A percentile compares a stretch with the other conserved stretches of the same genome.
These are phyloP conservation scores for Malus asiatica DNA, from an alignment of 306 rosid genomes.

Conservation along the genomic window DNA sequence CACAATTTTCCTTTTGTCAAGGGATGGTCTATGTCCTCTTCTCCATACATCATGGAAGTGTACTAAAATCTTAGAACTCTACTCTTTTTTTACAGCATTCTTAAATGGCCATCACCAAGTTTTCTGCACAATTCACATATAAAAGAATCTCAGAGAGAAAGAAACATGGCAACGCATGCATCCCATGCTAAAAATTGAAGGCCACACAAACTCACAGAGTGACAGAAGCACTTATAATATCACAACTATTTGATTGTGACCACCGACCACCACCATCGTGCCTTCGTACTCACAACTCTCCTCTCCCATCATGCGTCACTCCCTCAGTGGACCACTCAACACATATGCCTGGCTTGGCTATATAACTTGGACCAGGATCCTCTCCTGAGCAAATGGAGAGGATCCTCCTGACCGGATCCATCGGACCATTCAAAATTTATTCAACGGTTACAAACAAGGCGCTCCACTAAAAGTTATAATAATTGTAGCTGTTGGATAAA, in stretches of 20 bases:
- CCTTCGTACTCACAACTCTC: slow-evolving; percentile 20
- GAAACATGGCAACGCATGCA: neutral
- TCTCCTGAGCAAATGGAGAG: no score
- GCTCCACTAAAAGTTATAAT: no score
- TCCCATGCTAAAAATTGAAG: neutral
- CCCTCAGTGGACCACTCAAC: slow-evolving; percentile 20
- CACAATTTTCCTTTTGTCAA: neutral
- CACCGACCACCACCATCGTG: slow-evolving; percentile 27
- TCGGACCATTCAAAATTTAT: no score
- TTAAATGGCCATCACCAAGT: neutral
- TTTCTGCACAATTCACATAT: no score
- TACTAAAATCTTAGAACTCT: neutral
- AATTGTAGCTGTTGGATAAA: no score
- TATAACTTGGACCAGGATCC: neutral
- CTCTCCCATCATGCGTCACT: slow-evolving; percentile 13
- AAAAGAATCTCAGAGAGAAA: no score
- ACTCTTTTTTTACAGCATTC: neutral
- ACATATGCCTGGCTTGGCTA: neutral
- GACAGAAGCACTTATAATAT: neutral
- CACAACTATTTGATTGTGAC: slow-evolving; percentile 30
- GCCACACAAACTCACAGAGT: neutral
- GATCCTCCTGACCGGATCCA: no score
- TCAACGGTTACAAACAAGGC: no score
- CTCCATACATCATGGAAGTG: neutral
- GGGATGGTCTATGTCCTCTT: neutral